Conservation (phyloP, 139 green algal genomes). For the Asterochloris sp. region DNA sequence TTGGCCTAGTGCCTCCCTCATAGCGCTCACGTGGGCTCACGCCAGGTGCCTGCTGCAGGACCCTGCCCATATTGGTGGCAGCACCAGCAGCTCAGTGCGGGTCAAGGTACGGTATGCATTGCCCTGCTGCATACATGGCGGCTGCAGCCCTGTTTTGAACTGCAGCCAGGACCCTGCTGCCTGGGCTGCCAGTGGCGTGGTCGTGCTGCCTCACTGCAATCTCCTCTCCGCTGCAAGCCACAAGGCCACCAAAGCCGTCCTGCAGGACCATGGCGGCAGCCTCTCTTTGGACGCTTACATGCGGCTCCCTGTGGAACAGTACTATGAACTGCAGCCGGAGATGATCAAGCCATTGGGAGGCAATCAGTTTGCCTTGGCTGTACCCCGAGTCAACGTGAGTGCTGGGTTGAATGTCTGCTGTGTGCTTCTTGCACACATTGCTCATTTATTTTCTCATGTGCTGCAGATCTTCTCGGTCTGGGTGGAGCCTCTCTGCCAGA, state of each 20-base stretch:
- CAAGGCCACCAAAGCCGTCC: neutral
- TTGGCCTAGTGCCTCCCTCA: neutral
- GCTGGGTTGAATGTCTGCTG: neutral
- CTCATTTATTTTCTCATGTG: neutral
- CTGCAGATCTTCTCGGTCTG: constrained; percentile 55
- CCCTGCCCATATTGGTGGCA: constrained; percentile 20
- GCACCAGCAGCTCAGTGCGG: neutral
- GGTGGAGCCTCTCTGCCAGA: constrained; percentile 56
- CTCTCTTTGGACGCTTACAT: constrained; percentile 38
- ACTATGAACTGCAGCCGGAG: constrained; percentile 58
- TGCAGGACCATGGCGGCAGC: constrained; percentile 27
- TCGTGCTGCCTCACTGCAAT: neutral
- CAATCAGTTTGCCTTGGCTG: constrained; percentile 49
- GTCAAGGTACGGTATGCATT: neutral
- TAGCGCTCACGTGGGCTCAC: neutral
- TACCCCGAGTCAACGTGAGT: constrained; percentile 48
- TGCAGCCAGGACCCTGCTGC: neutral
- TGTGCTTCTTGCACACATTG: neutral
- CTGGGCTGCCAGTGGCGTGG: too few relatives aligned
- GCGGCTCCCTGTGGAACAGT: constrained; percentile 61
- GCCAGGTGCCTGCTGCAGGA: neutral
- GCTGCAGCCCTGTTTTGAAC: neutral
- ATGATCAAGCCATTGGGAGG: constrained; percentile 48
- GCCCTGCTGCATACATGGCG: too few relatives aligned
- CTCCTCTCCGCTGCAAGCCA: neutral